A percentile compares a stretch with the other conserved stretches of the same genome.
phyloP scores from a whole-genome alignment of 352 stramenopile genomes.

The Lagenidium sp. region DNA sequence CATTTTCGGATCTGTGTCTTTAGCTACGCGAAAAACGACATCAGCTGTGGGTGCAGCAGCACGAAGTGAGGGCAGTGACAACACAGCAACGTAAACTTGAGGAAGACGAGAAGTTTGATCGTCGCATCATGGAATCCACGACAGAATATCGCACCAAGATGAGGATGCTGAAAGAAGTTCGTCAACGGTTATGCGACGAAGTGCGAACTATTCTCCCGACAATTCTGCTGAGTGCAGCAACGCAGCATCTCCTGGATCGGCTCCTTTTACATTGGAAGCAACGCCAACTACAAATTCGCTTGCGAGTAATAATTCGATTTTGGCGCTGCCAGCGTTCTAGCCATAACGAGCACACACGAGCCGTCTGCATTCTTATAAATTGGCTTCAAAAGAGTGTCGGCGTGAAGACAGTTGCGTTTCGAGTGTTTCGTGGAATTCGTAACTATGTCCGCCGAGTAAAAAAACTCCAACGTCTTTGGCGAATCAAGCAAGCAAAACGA shows the following conservation, averaged over 20 bases:
- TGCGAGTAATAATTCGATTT: constrained; percentile 31
- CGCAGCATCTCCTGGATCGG: constrained; percentile 25
- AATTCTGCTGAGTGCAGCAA: constrained; percentile 34
- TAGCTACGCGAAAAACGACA: constrained; percentile 39
- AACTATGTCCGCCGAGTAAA: constrained; percentile 46
- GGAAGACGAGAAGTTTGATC: constrained; percentile 41
- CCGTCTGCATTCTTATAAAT: constrained; percentile 33
- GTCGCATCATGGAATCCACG: constrained; percentile 31
- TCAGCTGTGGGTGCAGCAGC: constrained; percentile 22
- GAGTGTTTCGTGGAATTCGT: constrained; percentile 40
- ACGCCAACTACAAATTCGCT: constrained; percentile 19
- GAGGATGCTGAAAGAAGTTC: constrained; percentile 24
- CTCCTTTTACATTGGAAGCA: constrained; percentile 28
- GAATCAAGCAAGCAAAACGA: constrained; percentile 29
- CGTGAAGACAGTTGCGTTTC: constrained; percentile 41
- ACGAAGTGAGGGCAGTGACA: constrained; percentile 22
- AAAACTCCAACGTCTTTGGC: constrained; percentile 39
- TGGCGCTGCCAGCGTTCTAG: constrained; percentile 32
- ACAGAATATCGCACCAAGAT: constrained; percentile 35
- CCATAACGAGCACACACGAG: constrained; percentile 19
- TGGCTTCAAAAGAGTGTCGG: constrained; percentile 58
- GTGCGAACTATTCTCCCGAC: constrained; percentile 34
- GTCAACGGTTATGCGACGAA: constrained; percentile 21
- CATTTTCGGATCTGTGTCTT: neutral
- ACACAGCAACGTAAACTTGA: constrained; percentile 24